Evolutionary conservation across 306 rosid genomes (phyloP).

Genomic region (Gillenia trifoliata): DNA sequence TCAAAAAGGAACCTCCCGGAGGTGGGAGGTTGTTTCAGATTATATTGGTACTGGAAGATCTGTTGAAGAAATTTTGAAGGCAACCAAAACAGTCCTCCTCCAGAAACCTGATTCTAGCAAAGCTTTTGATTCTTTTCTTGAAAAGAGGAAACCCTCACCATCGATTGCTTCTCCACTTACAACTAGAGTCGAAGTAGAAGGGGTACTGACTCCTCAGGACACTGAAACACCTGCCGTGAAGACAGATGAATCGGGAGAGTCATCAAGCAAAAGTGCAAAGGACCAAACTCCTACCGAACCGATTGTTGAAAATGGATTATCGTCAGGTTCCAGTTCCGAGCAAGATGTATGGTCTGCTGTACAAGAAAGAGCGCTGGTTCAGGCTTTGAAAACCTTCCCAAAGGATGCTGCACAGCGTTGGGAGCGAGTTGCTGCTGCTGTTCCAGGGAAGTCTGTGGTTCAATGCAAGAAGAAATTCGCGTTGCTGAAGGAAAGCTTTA

Average conservation of each 20-base stretch:
- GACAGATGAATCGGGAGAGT: conserved; percentile 25
- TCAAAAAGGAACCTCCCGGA: conserved; percentile 92
- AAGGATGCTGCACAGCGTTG: conserved; percentile 83
- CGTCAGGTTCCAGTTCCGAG: conserved; percentile 51
- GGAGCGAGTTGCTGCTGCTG: conserved; percentile 93
- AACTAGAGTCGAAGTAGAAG: conserved; percentile 75
- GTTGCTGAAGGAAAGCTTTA: conserved; percentile 75
- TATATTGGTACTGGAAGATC: conserved; percentile 91
- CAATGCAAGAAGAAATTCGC: conserved; percentile 94
- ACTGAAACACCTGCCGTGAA: conserved; percentile 32
- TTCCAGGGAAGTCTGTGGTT: conserved; percentile 83
- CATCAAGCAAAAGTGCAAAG: conserved; percentile 32
- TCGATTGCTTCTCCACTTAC: conserved; percentile 89
- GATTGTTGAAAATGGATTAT: conserved; percentile 40
- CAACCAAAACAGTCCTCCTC: conserved; percentile 88
- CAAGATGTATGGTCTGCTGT: conserved; percentile 84
- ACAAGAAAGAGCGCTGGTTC: conserved; percentile 91
- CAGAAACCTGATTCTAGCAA: conserved; percentile 94
- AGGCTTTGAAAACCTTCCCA: conserved; percentile 93
- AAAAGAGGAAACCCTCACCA: conserved; percentile 83
- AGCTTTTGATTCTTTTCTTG: conserved; percentile 90
- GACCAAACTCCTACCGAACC: conserved; percentile 26
- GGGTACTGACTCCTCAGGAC: conserved; percentile 28
- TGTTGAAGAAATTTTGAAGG: conserved; percentile 94
- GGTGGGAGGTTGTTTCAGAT: conserved; percentile 98